Conservation (phyloP, 495 filamentous ascomycete genomes). For the Annulohypoxylon maeteangense region DNA sequence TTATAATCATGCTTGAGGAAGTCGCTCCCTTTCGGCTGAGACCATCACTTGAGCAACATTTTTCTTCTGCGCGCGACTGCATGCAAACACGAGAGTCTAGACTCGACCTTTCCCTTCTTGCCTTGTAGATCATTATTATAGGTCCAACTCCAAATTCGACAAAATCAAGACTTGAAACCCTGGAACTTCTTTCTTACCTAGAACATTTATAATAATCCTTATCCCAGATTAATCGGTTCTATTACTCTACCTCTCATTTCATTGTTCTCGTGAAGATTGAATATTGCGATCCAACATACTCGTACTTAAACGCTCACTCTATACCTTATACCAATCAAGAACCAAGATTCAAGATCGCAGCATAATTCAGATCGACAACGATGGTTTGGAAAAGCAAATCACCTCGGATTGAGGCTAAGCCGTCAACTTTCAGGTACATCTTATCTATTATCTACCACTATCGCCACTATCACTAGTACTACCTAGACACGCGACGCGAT, state of each 20-base stretch:
- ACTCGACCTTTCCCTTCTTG: background rate
- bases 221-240: background rate
- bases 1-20: background rate
- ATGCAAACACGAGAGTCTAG: background rate
- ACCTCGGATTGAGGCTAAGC: slow-evolving; percentile 34
- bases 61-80: slow-evolving; percentile 4
- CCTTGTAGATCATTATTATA: slow-evolving; percentile 5
- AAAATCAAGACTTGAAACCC: background rate
- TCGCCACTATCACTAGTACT: background rate
- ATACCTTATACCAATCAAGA: background rate
- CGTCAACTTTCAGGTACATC: slow-evolving; percentile 36
- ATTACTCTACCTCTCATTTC: no score
- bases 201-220: background rate
- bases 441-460: slow-evolving; percentile 4
- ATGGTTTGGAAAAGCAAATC: slow-evolving; percentile 39
- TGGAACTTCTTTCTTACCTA: background rate
- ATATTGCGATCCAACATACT: background rate
- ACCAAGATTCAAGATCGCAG: background rate
- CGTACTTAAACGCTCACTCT: background rate
- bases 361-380: background rate
- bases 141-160: background rate
- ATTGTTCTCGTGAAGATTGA: slow-evolving; percentile 2
- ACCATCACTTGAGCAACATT: background rate
- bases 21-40: slow-evolving; percentile 30
- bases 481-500: background rate